Percentiles rank a stretch among this genome's conserved stretches.
phyloP scores from a whole-genome alignment of 2,329 filamentous ascomycete species.

The Juglanconis sp. region DNA sequence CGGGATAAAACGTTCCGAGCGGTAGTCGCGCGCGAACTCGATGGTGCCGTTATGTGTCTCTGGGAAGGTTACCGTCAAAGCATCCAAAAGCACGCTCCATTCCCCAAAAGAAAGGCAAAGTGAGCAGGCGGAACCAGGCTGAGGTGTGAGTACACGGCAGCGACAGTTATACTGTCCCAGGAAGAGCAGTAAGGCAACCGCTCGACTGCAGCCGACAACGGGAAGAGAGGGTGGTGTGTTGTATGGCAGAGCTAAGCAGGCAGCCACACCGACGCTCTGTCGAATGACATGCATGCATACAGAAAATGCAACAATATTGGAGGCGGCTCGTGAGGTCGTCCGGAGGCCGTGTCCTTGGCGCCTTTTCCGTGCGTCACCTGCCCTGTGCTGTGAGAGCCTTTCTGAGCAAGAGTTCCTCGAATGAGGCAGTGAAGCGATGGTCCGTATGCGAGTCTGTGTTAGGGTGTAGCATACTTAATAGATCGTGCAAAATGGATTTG shows the following conservation, averaged over 20 bases:
- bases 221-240: slow-evolving; percentile 1
- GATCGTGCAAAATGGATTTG: no score
- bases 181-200: neutral
- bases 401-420: neutral
- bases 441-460: no score
- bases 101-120: neutral
- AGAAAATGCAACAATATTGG: slow-evolving; percentile 1
- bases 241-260: slow-evolving; percentile 10
- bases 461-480: no score
- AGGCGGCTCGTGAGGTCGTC: neutral
- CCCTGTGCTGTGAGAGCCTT: neutral
- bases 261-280: slow-evolving; percentile 13
- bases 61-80: neutral
- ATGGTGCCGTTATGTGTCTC: neutral
- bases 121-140: neutral
- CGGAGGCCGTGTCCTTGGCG: neutral
- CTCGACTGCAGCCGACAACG: slow-evolving; percentile 3
- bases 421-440: neutral
- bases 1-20: no score
- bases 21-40: neutral
- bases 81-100: neutral
- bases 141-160: neutral
- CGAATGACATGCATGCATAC: slow-evolving; percentile 13
- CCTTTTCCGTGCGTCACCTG: neutral
- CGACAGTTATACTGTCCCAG: slow-evolving; percentile 5